Evolutionary conservation across 345 rosid genomes (phyloP), one percentile per base, ranked within the genome.

Genomic region (Rhizophora apiculata): DNA sequence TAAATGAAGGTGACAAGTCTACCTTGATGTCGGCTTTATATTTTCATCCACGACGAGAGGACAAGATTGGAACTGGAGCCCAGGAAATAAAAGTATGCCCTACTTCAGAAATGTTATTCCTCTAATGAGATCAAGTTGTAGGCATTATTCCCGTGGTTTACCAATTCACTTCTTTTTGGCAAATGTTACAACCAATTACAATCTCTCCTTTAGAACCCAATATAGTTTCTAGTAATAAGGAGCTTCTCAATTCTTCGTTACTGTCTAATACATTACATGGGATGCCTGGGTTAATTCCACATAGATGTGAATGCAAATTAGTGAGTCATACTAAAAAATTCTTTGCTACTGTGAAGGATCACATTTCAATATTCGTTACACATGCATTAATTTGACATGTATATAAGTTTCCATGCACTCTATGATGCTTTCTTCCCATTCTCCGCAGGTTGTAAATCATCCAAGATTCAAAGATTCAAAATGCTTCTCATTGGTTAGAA

Each of bases 21-120:
- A 63, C 62, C 3, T 65, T 95, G 83, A 80, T 67, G 83, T 80
- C 51, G 82, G 93, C 84, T 16, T 72, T 95, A 56, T 68, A 65
- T 75, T 95, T 92, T 39, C 99, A 95, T 73, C 99, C 99, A 30
- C 88, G 83, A 53, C 67, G 77, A 48, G 85, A 79, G 46, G 92
- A 90, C 74, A 95, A 95, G 72, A 76, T 92, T 6, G 99, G 99
- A 79, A 49, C 71, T 43, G 98, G 93, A 63, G 82, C 79, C 27
- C 37, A 68, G 51, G 85, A 83, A 69, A 85, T 95, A 49, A 89
- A 83, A 91, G 99, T 90, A 84, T 21, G 31, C 36, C 2, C 63
- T 54, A 37, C 32, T 30, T n/a, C 3, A 11, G 48, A 62, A 11
- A 30, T 16, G 37, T n/a, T 30, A 15, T 19, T 29, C 60, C 19